Percentiles rank a stretch among this genome's conserved stretches.
Conservation (phyloP, 176 grass and related monocot species). For the Metroxylon sagu region DNA sequence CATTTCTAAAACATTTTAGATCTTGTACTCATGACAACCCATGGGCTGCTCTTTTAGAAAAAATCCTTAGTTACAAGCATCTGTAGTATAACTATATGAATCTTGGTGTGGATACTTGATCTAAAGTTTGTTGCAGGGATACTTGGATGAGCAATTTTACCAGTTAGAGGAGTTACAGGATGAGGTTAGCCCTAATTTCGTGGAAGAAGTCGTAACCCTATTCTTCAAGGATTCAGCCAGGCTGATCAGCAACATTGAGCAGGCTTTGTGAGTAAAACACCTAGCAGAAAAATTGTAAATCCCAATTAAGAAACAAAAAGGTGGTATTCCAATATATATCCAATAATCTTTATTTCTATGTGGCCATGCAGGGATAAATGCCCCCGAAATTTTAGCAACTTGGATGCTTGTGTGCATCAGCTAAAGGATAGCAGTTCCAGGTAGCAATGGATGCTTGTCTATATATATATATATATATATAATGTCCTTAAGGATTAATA, state of each 20-base stretch:
- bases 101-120: not conserved
- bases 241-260: conserved; percentile 77
- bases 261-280: conserved; percentile 51
- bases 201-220: conserved; percentile 77
- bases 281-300: conserved; percentile 7
- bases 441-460: conserved; percentile 19
- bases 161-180: conserved; percentile 96
- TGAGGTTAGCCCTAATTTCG: conserved; percentile 88
- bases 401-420: conserved; percentile 83
- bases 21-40: no score
- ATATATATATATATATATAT: no score
- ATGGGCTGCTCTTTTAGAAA: no score
- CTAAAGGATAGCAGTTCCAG: conserved; percentile 81
- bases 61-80: no score
- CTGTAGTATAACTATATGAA: not conserved
- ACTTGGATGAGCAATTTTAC: conserved; percentile 89
- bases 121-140: conserved; percentile 46
- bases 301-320: conserved; percentile 1
- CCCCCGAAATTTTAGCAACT: conserved; percentile 69
- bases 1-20: no score
- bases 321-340: conserved; percentile 12
- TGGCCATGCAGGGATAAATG: conserved; percentile 57
- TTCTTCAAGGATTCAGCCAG: conserved; percentile 83
- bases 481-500: no score
- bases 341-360: conserved; percentile 4